Base-by-base conservation (phyloP, 805 yeast species). In the Kodamaea laetipori region DNA sequence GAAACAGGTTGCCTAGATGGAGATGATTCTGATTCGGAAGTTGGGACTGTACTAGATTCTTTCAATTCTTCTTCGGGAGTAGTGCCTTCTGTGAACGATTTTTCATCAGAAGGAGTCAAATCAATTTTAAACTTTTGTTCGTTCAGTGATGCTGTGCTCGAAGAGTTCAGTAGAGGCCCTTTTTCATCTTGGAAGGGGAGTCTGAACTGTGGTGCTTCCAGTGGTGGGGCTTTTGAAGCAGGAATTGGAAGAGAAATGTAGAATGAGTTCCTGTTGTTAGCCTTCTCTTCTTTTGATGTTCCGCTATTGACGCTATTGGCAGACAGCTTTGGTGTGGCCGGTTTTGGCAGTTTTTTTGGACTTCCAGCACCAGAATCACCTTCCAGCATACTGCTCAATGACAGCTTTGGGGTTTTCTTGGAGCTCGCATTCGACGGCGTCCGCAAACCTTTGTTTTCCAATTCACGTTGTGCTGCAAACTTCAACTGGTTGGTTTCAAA, bases 101-200 rank as follows among this genome's bases (percentile, higher is more conserved):
- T 30, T 6, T 45, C 36, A 26, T 38, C 46, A 13, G 21, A 15
- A 8, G 15, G 32, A 16, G 10, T 34, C 18, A 26, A n/a, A 13
- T 18, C 26, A 11, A 32, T 25, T 11, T 39, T 39, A 10, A 31
- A 42, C 16, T 31, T 37, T 11, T 33, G 25, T 10, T 37, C 34
- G 25, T 12, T 30, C 18, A 11, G 34, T 13, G 15, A 27, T 8
- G 37, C 28, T 13, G 40, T 39, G 21, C 36, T 37, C 11, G 37
- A 21, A 2, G 46, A 36, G 2, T 31, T 13, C 34, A 30, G 34
- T 13, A 19, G 34, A n/a, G 34, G 15, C 11, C 19, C 34, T 7
- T 30, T 30, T 13, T 26, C 39, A 1, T 82, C 86, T 56, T 82
- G 88, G 56, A 84, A 85, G 0, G 92, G 92, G 11, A 80, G 67